Conservation (phyloP, 1,284 basidiomycete species). For the Microbotryum saponariae region DNA sequence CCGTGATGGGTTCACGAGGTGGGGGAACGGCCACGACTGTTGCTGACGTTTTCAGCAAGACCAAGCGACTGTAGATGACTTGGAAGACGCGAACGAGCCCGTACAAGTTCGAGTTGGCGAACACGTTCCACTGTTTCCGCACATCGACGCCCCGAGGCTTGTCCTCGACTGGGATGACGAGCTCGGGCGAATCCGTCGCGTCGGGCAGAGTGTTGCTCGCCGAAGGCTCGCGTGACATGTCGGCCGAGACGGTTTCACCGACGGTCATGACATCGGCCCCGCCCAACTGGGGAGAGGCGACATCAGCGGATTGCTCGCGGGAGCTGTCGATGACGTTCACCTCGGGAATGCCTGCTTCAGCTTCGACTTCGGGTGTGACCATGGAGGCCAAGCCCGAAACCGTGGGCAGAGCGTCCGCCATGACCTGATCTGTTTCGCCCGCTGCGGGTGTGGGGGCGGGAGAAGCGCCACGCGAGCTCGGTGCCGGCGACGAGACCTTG, state of each 20-base stretch:
- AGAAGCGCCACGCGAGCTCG: slow-evolving; percentile 28
- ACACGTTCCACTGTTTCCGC: slow-evolving; percentile 53
- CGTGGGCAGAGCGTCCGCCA: slow-evolving; percentile 9
- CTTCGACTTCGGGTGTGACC: slow-evolving; percentile 7
- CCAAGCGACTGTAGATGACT: slow-evolving; percentile 81
- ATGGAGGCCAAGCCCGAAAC: slow-evolving; percentile 2
- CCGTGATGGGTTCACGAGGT: slow-evolving; percentile 44
- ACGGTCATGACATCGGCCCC: slow-evolving; percentile 25
- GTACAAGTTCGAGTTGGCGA: slow-evolving; percentile 89
- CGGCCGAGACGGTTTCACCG: slow-evolving; percentile 11
- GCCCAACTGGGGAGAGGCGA: slow-evolving; percentile 8
- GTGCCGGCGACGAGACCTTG: slow-evolving; percentile 26
- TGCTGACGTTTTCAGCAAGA: slow-evolving; percentile 49
- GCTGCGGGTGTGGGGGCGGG: slow-evolving; percentile 4
- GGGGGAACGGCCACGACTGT: slow-evolving; percentile 27
- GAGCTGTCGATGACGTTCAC: not conserved
- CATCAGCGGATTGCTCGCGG: slow-evolving; percentile 1
- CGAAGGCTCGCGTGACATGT: slow-evolving; percentile 5
- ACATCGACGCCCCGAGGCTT: slow-evolving; percentile 37
- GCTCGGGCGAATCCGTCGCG: slow-evolving; percentile 29
- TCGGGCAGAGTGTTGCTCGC: slow-evolving; percentile 1
- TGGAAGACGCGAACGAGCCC: slow-evolving; percentile 77
- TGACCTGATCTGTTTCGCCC: slow-evolving; percentile 4
- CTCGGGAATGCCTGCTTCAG: not conserved
- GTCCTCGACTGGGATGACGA: slow-evolving; percentile 40